A percentile compares a stretch with the other conserved stretches of the same genome.
Evolutionary conservation across 148 eudicot species (phyloP).

Genomic region (Silene latifolia): DNA sequence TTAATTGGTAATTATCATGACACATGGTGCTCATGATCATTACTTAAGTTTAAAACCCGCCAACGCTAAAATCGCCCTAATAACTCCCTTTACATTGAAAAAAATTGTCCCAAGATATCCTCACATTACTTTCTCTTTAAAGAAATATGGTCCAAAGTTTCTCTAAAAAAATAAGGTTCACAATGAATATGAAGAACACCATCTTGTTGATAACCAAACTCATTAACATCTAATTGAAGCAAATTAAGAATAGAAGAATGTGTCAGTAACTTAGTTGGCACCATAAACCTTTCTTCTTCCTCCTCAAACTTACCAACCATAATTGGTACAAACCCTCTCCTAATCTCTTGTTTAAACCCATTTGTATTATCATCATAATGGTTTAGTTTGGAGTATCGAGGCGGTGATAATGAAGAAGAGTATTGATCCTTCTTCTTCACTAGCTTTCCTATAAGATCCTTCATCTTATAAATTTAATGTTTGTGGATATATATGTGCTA

Average conservation of each 20-base stretch:
- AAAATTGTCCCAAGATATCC: too few relatives aligned
- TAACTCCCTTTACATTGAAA: too few relatives aligned
- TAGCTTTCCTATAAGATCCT: slow-evolving; percentile 17
- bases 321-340: slow-evolving; percentile 18
- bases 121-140: not conserved
- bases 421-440: slow-evolving; percentile 16
- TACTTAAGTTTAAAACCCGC: too few relatives aligned
- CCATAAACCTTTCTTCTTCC: slow-evolving; percentile 25
- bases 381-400: slow-evolving; percentile 17
- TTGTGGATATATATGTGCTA: too few relatives aligned
- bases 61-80: too few relatives aligned
- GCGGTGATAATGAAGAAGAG: not conserved
- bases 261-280: slow-evolving; percentile 15
- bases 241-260: slow-evolving; percentile 17
- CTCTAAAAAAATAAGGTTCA: slow-evolving; percentile 8
- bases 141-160: not conserved
- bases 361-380: not conserved
- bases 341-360: not conserved
- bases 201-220: slow-evolving; percentile 22
- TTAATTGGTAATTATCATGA: too few relatives aligned
- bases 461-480: not conserved
- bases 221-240: slow-evolving; percentile 11
- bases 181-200: slow-evolving; percentile 21
- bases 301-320: slow-evolving; percentile 14
- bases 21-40: too few relatives aligned